phyloP scores from a whole-genome alignment of 306 rosid species.

The Medicago lupulina region DNA sequence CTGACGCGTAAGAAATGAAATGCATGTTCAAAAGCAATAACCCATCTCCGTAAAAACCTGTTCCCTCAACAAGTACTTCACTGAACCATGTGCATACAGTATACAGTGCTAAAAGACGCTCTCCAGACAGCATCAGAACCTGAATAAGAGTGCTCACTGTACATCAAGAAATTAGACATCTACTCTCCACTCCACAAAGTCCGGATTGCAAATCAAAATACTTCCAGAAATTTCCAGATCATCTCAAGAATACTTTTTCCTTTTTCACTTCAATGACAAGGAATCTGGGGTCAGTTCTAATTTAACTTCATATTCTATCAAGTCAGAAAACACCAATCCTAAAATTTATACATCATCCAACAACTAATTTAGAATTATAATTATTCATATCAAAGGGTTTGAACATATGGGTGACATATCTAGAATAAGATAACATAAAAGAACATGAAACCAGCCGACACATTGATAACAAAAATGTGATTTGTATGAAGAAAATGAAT shows the following conservation, averaged over 20 bases:
- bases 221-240: conserved; percentile 27
- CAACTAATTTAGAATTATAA: conserved; percentile 11
- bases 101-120: conserved; percentile 18
- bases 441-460: conserved; percentile 20
- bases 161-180: conserved; percentile 13
- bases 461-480: neutral
- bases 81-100: conserved; percentile 2
- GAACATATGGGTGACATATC: neutral
- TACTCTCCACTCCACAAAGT: conserved; percentile 16
- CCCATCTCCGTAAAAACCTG: conserved; percentile 9
- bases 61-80: conserved; percentile 20
- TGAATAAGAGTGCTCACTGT: neutral
- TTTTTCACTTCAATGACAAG: conserved; percentile 33
- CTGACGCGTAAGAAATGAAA: conserved; percentile 7
- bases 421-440: neutral
- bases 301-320: conserved; percentile 7
- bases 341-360: conserved; percentile 3
- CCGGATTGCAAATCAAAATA: conserved; percentile 33
- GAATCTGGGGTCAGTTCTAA: conserved; percentile 9
- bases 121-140: neutral
- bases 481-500: neutral
- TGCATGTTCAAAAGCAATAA: conserved; percentile 28
- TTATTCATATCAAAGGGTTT: conserved; percentile 1
- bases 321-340: neutral
- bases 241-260: conserved; percentile 25